Base-by-base conservation (phyloP, 2,329 filamentous ascomycete genomes). In the Ceratocystis papillata region DNA sequence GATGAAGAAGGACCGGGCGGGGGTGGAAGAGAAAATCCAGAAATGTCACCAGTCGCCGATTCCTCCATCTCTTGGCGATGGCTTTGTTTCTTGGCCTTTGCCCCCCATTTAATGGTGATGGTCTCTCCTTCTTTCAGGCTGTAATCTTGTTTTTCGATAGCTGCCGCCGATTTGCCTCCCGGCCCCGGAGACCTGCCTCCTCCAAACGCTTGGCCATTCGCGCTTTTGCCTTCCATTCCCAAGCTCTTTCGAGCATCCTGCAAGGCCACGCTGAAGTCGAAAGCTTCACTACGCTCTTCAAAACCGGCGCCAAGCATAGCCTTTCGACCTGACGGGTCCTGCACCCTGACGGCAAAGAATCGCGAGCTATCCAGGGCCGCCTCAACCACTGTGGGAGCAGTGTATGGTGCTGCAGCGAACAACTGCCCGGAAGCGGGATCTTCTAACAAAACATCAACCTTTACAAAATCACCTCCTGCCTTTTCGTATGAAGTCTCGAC, bases 121-220 rank as follows among this genome's bases (percentile, higher is more conserved):
- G 88, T 96, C 80, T 96, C 87, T 10, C 90, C 90, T 68, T 92
- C 90, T 75, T 96, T 96, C 69, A 96, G 75, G 72, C 88, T 92
- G 73, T 90, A 91, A 72, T 96, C 90, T 70, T 82, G 83, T 76
- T 85, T 87, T 72, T 83, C 82, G 6, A 60, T 63, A 12, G 76
- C 75, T 59, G 75, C 72, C 5, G 68, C 66, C 66, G 75, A 74
- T 68, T 75, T 74, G 67, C 75, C 76, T 53, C 75, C 76, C 70
- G 75, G 74, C 70, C 72, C 70, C 25, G 73, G 71, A 30, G 5
- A 25, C 72, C 72, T 6, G 72, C 75, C 57, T 28, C 28, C 28
- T 72, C 55, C 28, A 20, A 20, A 20, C 17, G 12, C 55, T 33
- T 33, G 55, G 15, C 15, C 55, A 37, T 59, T 65, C 4, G 28